Evolutionary conservation across 495 filamentous ascomycete genomes (phyloP).

Genomic region (Penicillium argentinense): DNA sequence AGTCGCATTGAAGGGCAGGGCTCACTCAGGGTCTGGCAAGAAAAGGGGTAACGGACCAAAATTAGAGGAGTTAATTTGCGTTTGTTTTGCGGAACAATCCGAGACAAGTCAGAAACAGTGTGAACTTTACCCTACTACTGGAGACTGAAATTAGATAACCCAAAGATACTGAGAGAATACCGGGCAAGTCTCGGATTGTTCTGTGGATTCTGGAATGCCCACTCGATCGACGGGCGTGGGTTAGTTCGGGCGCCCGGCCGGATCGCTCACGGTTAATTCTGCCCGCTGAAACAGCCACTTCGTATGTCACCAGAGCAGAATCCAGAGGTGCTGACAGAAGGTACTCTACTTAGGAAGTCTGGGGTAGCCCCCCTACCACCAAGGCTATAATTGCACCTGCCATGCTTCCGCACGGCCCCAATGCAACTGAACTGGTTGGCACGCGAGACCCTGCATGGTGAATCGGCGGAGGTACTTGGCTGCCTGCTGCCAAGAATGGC

Average conservation of each 20-base stretch:
- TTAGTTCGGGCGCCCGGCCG: background rate
- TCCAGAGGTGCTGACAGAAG: too few relatives aligned
- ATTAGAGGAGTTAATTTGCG: background rate
- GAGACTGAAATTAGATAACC: background rate
- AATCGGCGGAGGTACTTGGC: background rate
- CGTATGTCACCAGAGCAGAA: too few relatives aligned
- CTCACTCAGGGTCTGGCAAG: too few relatives aligned
- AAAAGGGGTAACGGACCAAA: background rate
- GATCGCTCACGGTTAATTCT: too few relatives aligned
- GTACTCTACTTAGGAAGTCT: too few relatives aligned
- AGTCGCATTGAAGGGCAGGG: too few relatives aligned
- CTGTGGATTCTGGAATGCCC: slow-evolving; percentile 10
- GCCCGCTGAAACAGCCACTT: too few relatives aligned
- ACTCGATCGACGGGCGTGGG: slow-evolving; percentile 6
- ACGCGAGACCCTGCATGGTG: background rate
- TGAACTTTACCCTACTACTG: too few relatives aligned
- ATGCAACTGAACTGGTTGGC: background rate
- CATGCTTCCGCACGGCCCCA: too few relatives aligned
- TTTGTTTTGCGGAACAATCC: background rate
- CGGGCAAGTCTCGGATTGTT: slow-evolving; percentile 5
- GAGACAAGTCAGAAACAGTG: slow-evolving; percentile 1
- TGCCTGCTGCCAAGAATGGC: slow-evolving; percentile 1
- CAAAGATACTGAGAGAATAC: too few relatives aligned
- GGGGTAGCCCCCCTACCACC: too few relatives aligned
- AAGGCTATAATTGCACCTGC: too few relatives aligned